A percentile compares a stretch with the other conserved stretches of the same genome.
Conservation (phyloP, 208 protist species). For the Acanthamoeba healyi region DNA sequence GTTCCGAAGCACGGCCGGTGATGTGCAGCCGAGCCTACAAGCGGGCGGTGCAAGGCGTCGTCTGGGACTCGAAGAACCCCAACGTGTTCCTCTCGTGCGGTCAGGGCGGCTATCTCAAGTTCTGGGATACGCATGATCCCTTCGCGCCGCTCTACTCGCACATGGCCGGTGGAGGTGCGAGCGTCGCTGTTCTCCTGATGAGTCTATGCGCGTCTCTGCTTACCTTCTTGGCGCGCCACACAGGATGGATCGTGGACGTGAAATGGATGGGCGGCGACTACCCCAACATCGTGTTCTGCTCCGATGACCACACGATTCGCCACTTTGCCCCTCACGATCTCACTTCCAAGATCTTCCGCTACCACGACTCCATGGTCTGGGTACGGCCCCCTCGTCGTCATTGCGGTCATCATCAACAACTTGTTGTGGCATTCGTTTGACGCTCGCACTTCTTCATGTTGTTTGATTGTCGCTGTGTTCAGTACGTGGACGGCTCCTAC, state of each 20-base stretch:
- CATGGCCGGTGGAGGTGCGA: slow-evolving; percentile 55
- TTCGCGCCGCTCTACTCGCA: slow-evolving; percentile 62
- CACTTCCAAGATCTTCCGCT: slow-evolving; percentile 67
- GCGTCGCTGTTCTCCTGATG: neutral
- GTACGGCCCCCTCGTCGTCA: neutral
- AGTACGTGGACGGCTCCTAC: slow-evolving; percentile 27
- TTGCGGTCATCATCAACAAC: too few relatives aligned
- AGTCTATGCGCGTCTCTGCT: neutral
- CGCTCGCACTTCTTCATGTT: too few relatives aligned
- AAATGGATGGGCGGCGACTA: slow-evolving; percentile 33
- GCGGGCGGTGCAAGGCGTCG: slow-evolving; percentile 33
- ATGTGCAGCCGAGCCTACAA: slow-evolving; percentile 39
- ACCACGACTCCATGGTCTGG: slow-evolving; percentile 54
- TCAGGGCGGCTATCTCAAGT: slow-evolving; percentile 61
- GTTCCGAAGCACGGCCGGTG: neutral
- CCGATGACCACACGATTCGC: slow-evolving; percentile 52
- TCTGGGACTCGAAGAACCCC: slow-evolving; percentile 25
- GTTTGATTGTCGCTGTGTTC: too few relatives aligned
- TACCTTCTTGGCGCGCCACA: neutral
- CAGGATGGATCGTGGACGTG: slow-evolving; percentile 52
- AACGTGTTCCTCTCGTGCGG: slow-evolving; percentile 60
- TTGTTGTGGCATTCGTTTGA: too few relatives aligned
- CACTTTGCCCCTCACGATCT: slow-evolving; percentile 14
- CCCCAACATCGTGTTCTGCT: slow-evolving; percentile 45
- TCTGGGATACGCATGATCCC: slow-evolving; percentile 52